These are phyloP conservation scores for Trichoderma afroharzianum DNA, from an alignment of 2,329 filamentous ascomycete genomes.

Conservation along the genomic window DNA sequence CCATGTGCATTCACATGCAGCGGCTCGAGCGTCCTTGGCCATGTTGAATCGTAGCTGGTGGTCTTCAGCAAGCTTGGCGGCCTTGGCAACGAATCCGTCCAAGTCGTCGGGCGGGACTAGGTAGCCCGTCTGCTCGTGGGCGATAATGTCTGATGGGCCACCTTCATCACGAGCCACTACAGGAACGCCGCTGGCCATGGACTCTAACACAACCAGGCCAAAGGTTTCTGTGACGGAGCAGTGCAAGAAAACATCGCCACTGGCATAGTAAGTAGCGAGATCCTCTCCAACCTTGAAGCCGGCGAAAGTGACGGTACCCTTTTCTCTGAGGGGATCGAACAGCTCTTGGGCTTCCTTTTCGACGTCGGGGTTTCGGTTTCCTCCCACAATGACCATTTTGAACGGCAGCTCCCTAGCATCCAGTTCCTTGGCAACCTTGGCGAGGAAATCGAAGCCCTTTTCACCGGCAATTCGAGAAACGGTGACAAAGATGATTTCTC, in stretches of 20 bases:
- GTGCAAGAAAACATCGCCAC: conserved; percentile 66
- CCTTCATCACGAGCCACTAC: conserved; percentile 67
- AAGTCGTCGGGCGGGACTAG: conserved; percentile 59
- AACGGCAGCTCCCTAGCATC: conserved; percentile 54
- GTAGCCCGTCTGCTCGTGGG: conserved; percentile 57
- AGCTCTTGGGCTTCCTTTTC: conserved; percentile 58
- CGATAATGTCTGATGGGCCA: conserved; percentile 64
- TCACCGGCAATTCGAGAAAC: conserved; percentile 66
- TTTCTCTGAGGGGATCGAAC: conserved; percentile 48
- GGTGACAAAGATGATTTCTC: conserved; percentile 62
- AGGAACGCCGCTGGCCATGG: conserved; percentile 67
- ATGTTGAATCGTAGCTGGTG: conserved; percentile 42
- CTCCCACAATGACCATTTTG: conserved; percentile 64
- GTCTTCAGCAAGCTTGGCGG: conserved; percentile 48
- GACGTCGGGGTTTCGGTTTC: conserved; percentile 61
- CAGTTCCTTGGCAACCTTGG: conserved; percentile 52
- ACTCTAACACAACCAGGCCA: conserved; percentile 66
- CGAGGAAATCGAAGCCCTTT: conserved; percentile 67
- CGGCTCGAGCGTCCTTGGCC: conserved; percentile 45
- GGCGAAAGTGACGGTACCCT: conserved; percentile 60
- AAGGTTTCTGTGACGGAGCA: conserved; percentile 71
- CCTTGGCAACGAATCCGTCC: conserved; percentile 52
- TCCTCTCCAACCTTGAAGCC: conserved; percentile 60
- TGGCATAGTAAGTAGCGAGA: conserved; percentile 64
- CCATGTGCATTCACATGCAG: conserved; percentile 65